Evolutionary conservation across 192 early-diverging fungal species (phyloP).

Genomic region (Backusella circina): DNA sequence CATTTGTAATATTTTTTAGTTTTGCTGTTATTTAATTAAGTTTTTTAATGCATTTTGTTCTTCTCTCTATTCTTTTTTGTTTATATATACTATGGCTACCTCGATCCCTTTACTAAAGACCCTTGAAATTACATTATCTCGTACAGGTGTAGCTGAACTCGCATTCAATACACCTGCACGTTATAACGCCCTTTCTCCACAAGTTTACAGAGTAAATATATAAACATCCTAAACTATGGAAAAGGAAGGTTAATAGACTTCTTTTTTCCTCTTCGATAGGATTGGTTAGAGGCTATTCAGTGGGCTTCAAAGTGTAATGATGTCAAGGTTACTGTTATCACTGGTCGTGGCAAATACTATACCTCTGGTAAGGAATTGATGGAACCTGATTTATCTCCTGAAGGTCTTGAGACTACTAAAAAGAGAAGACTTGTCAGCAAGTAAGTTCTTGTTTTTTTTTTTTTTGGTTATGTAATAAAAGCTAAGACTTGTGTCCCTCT

Average conservation of each 20-base stretch:
- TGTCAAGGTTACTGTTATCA: constrained; percentile 59
- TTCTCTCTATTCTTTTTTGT: not conserved
- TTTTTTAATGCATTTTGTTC: not conserved
- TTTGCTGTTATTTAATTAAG: not conserved
- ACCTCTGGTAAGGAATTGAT: constrained; percentile 61
- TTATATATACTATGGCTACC: not conserved
- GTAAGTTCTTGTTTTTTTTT: constrained; percentile 8
- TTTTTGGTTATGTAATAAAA: not conserved
- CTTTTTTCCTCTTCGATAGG: constrained; percentile 11
- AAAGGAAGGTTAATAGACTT: constrained; percentile 1
- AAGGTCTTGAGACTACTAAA: not conserved
- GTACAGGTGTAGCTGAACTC: constrained; percentile 60
- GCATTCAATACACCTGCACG: constrained; percentile 58
- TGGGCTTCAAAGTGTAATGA: constrained; percentile 41
- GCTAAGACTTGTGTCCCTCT: not conserved
- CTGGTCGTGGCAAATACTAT: constrained; percentile 64
- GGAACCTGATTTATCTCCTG: constrained; percentile 10
- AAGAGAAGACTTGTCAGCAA: constrained; percentile 3
- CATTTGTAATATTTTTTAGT: constrained; percentile 1
- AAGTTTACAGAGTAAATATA: constrained; percentile 40
- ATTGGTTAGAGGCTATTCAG: constrained; percentile 59
- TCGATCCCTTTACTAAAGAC: constrained; percentile 40
- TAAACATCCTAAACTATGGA: not conserved
- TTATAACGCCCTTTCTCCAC: constrained; percentile 56
- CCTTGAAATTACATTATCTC: constrained; percentile 37